Base-by-base conservation (phyloP, 352 stramenopile species). In the Blastocystis sp. region DNA sequence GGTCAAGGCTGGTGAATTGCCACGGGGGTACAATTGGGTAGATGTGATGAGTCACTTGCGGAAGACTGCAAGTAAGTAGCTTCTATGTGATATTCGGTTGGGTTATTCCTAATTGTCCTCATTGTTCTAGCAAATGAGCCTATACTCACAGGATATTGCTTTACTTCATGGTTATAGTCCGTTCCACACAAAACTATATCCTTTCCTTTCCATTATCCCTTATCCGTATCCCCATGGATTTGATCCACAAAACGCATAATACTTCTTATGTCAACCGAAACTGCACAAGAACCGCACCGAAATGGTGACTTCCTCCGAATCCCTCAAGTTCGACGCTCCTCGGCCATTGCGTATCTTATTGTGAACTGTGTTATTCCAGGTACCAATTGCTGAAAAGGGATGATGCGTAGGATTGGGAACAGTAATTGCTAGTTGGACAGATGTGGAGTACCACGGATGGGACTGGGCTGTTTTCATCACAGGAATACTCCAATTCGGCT, bases 351-450 rank as follows among this genome's bases (percentile, higher is more conserved):
- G 24, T 81, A 81, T 64, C 57, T 81, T 19, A 60, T 81, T 21
- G 71, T 81, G 19, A 81, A 81, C 71, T 81, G 71, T 66, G 71
- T 81, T 1, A 81, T 81, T 65, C 71, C 71, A 34, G 71, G 71
- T 81, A 43, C 24, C 9, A 40, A 52, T 40, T 28, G 11, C 4
- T 66, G 17, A 34, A 34, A 54, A 17, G 21, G 9, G 6, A 65
- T 81, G 17, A 45, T 14, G 21, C 28, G 21, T 66, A 81, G 71
- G 71, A 66, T 54, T 81, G 43, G 71, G 43, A 81, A 81, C 71
- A 63, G 71, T 81, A 4, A 81, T 81, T 42, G 38, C 71, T 19
- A 68, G 52, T 21, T 81, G 71, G 71, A 81, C 71, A 34, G 71
- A 81, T 81, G 71, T 81, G 3, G 71, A 81, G 48, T 81, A 81